Conservation (phyloP, 352 stramenopile genomes). For the Globisporangium iwayamae region DNA sequence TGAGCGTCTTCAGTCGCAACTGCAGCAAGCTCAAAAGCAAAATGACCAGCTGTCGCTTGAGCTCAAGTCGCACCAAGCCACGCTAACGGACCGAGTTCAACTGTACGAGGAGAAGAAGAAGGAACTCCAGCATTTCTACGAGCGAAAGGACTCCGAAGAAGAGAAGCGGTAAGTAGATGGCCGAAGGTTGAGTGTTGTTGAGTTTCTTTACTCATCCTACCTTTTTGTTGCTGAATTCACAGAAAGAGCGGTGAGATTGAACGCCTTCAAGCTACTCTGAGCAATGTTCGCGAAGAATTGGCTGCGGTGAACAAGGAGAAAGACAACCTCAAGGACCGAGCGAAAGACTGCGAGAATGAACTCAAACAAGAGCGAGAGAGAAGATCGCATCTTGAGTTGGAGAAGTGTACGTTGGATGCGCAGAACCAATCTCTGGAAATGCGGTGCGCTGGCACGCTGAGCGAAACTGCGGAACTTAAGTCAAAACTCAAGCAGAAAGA, state of each 20-base stretch:
- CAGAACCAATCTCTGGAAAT: slow-evolving; percentile 54
- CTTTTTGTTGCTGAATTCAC: slow-evolving; percentile 6
- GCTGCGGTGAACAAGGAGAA: slow-evolving; percentile 44
- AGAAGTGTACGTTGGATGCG: slow-evolving; percentile 59
- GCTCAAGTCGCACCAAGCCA: slow-evolving; percentile 47
- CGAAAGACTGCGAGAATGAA: slow-evolving; percentile 35
- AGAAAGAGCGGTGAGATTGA: slow-evolving; percentile 55
- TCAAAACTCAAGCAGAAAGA: slow-evolving; percentile 66
- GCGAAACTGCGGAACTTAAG: slow-evolving; percentile 48
- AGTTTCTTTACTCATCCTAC: neutral
- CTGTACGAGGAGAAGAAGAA: slow-evolving; percentile 68
- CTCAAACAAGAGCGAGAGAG: slow-evolving; percentile 52
- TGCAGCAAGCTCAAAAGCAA: slow-evolving; percentile 47
- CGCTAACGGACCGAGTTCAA: slow-evolving; percentile 41
- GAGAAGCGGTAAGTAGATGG: slow-evolving; percentile 30
- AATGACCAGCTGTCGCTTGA: slow-evolving; percentile 61
- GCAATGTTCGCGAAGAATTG: slow-evolving; percentile 46
- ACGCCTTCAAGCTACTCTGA: slow-evolving; percentile 45
- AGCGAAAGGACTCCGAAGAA: slow-evolving; percentile 52
- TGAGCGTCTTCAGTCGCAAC: slow-evolving; percentile 42
- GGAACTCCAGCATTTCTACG: slow-evolving; percentile 58
- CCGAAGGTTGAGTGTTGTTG: neutral
- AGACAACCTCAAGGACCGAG: slow-evolving; percentile 43
- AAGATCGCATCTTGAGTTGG: slow-evolving; percentile 48
- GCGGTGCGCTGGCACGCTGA: slow-evolving; percentile 27